A percentile compares a stretch with the other conserved stretches of the same genome.
These are phyloP conservation scores for Chaetoceros tenuissimus DNA, from an alignment of 108 stramenopile species.

Conservation along the genomic window DNA sequence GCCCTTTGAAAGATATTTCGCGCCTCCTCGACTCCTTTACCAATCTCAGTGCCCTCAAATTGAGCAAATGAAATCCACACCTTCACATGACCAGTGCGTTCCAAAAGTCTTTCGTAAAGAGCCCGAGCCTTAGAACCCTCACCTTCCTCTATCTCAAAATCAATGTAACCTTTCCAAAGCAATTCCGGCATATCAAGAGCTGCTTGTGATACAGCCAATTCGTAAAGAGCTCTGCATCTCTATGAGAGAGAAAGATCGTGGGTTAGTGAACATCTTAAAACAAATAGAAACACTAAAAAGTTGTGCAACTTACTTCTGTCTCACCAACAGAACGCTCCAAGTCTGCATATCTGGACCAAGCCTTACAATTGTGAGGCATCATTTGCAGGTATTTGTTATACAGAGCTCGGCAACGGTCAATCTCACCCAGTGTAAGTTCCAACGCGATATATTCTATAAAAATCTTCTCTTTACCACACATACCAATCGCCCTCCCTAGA, in stretches of 20 bases:
- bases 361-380: slow-evolving; percentile 83
- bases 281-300: background rate
- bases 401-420: slow-evolving; percentile 92
- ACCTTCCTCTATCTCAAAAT: slow-evolving; percentile 92
- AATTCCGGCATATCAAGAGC: slow-evolving; percentile 97
- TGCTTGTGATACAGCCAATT: slow-evolving; percentile 87
- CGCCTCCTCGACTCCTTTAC: slow-evolving; percentile 54
- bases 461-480: slow-evolving; percentile 90
- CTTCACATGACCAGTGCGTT: slow-evolving; percentile 92
- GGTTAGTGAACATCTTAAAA: background rate
- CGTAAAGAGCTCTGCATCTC: slow-evolving; percentile 91
- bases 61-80: slow-evolving; percentile 79
- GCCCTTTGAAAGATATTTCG: slow-evolving; percentile 79
- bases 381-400: slow-evolving; percentile 92
- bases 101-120: slow-evolving; percentile 89
- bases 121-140: slow-evolving; percentile 65
- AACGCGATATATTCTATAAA: slow-evolving; percentile 91
- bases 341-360: slow-evolving; percentile 89
- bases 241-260: slow-evolving; percentile 1
- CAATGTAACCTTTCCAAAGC: slow-evolving; percentile 97
- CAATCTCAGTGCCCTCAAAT: slow-evolving; percentile 64
- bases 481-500: slow-evolving; percentile 89
- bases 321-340: slow-evolving; percentile 93
- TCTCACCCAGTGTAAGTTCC: slow-evolving; percentile 94
- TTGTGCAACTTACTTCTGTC: slow-evolving; percentile 33